phyloP scores from a whole-genome alignment of 768 basidiomycete genomes.

The Lyophyllum atratum region DNA sequence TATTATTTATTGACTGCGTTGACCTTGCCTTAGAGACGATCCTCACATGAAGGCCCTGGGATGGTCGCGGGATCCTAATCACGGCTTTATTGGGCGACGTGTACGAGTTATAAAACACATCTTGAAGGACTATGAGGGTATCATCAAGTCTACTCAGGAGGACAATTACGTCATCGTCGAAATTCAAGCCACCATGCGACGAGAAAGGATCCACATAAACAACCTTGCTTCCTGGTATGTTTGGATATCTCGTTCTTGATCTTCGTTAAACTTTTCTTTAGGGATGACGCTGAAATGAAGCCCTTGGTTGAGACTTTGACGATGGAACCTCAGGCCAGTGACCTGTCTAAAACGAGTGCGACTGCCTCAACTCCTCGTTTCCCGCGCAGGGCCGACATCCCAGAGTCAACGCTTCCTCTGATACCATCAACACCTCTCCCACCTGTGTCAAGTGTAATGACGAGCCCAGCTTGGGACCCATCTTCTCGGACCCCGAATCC shows the following conservation, averaged over 20 bases:
- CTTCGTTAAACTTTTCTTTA: neutral
- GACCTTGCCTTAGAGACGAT: too few relatives aligned
- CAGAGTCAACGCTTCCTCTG: neutral
- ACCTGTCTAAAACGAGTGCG: too few relatives aligned
- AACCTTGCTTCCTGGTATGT: constrained; percentile 1
- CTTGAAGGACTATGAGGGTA: constrained; percentile 4
- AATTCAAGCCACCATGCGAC: constrained; percentile 2
- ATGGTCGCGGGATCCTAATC: neutral
- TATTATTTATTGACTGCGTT: too few relatives aligned
- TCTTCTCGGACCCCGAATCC: neutral
- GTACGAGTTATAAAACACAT: neutral
- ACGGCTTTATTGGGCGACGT: neutral
- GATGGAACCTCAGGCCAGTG: too few relatives aligned
- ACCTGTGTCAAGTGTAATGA: neutral
- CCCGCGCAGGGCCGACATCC: neutral
- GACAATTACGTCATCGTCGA: constrained; percentile 1
- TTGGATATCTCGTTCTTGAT: neutral
- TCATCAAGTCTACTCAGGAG: neutral
- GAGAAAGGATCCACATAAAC: neutral
- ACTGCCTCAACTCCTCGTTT: neutral
- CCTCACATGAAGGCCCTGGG: neutral
- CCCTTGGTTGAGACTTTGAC: too few relatives aligned
- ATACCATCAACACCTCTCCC: constrained; percentile 7
- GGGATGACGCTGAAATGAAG: neutral
- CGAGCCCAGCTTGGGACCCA: constrained; percentile 8